Evolutionary conservation across 1,284 basidiomycete genomes (phyloP).

Genomic region (Tranzscheliella williamsii): DNA sequence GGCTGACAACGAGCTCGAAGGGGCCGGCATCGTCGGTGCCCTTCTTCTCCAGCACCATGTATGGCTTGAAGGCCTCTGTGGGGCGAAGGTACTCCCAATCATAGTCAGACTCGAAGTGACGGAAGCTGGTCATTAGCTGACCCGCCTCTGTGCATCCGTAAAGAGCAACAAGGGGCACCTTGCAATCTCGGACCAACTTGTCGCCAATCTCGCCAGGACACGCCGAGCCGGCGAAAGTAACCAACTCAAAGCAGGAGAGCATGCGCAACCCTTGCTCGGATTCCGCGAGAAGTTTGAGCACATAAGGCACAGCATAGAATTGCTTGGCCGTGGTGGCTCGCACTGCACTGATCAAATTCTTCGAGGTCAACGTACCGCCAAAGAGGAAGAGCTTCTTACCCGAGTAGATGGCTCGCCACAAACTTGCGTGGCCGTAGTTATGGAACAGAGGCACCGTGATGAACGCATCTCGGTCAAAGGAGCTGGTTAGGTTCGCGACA

Average conservation of each 20-base stretch:
- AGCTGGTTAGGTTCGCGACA: too few species aligned
- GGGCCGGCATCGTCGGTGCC: slow-evolving; percentile 36
- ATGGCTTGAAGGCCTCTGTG: slow-evolving; percentile 14
- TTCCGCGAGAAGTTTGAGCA: slow-evolving; percentile 66
- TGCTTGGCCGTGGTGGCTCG: slow-evolving; percentile 6
- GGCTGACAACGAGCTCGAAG: slow-evolving; percentile 67
- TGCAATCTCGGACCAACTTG: slow-evolving; percentile 65
- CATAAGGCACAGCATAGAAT: slow-evolving; percentile 63
- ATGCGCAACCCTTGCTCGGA: slow-evolving; percentile 64
- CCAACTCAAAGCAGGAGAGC: slow-evolving; percentile 65
- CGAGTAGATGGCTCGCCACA: slow-evolving; percentile 18
- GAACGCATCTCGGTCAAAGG: slow-evolving; percentile 12
- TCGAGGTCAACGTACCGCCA: slow-evolving; percentile 14
- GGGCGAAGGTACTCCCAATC: slow-evolving; percentile 68
- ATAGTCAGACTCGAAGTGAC: slow-evolving; percentile 67
- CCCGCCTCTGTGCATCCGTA: slow-evolving; percentile 63
- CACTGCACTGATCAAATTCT: slow-evolving; percentile 6
- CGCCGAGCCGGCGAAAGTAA: slow-evolving; percentile 64
- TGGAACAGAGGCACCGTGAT: slow-evolving; percentile 38
- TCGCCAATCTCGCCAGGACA: slow-evolving; percentile 67
- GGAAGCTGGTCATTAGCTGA: slow-evolving; percentile 65
- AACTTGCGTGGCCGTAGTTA: slow-evolving; percentile 17
- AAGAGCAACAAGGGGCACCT: slow-evolving; percentile 67
- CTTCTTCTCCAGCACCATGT: slow-evolving; percentile 24
- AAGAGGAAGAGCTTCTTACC: slow-evolving; percentile 18